phyloP scores from a whole-genome alignment of 2,329 filamentous ascomycete genomes.

The Lecanicillium sp. region DNA sequence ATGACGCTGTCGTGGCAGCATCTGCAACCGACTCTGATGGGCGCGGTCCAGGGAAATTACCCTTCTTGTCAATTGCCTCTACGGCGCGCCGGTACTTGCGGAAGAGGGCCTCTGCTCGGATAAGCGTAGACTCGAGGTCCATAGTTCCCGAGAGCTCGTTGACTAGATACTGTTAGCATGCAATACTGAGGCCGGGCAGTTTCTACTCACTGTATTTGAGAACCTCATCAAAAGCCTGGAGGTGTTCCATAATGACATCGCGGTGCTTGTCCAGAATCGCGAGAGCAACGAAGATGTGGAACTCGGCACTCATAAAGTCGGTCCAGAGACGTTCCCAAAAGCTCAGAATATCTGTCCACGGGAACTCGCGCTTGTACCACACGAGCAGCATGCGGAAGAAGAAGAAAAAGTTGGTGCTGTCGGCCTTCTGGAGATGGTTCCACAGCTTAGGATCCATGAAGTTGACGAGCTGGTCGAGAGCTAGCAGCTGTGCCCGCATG shows the following conservation, averaged over 20 bases:
- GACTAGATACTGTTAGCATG: constrained; percentile 45
- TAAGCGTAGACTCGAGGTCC: constrained; percentile 78
- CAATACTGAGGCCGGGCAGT: neutral
- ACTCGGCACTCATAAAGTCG: constrained; percentile 80
- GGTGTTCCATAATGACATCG: constrained; percentile 92
- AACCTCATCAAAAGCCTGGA: constrained; percentile 93
- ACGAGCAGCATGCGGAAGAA: constrained; percentile 99
- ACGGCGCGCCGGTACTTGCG: constrained; percentile 81
- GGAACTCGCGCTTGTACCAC: constrained; percentile 98
- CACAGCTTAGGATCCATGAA: constrained; percentile 96
- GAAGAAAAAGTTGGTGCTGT: constrained; percentile 99
- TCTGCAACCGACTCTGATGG: neutral
- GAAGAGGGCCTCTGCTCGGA: constrained; percentile 85
- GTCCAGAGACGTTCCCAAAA: constrained; percentile 96
- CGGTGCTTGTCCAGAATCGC: constrained; percentile 93
- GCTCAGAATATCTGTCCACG: constrained; percentile 77
- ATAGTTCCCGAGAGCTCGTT: constrained; percentile 94
- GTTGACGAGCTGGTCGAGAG: constrained; percentile 89
- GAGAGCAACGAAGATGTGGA: constrained; percentile 89
- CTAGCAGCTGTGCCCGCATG: constrained; percentile 86
- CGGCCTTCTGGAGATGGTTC: constrained; percentile 78
- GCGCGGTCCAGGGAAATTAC: constrained; percentile 64
- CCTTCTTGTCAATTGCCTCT: constrained; percentile 86
- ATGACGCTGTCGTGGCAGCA: neutral
- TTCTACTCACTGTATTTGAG: constrained; percentile 76